Evolutionary conservation across 73 alveolate species (phyloP).

Genomic region (Paramecium biaurelia): DNA sequence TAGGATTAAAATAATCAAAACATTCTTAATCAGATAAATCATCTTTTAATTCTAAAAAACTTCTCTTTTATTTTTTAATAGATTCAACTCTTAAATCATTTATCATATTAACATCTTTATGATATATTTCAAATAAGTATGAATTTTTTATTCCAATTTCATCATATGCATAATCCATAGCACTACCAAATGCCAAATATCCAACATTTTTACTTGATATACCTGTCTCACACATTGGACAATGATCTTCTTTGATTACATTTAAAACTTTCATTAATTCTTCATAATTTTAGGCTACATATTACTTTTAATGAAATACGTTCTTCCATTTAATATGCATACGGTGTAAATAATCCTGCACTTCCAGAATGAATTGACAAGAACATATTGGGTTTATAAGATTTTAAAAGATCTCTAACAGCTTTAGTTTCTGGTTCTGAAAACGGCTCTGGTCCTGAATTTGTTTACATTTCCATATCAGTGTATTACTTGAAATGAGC

Average conservation of each 20-base stretch:
- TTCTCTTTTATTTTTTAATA: not conserved
- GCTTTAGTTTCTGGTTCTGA: constrained; percentile 72
- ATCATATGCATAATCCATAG: constrained; percentile 73
- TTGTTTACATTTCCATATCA: constrained; percentile 38
- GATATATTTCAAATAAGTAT: constrained; percentile 69
- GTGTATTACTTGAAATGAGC: constrained; percentile 58
- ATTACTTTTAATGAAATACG: not conserved
- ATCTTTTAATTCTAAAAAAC: not conserved
- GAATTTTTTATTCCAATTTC: constrained; percentile 19
- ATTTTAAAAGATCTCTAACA: constrained; percentile 40
- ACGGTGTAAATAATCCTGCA: constrained; percentile 64
- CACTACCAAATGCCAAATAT: constrained; percentile 68
- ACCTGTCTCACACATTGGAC: constrained; percentile 64
- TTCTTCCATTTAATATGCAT: constrained; percentile 57
- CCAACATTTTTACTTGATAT: constrained; percentile 66
- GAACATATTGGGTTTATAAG: constrained; percentile 63
- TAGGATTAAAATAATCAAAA: constrained; percentile 39
- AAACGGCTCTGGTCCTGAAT: constrained; percentile 70
- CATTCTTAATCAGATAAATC: constrained; percentile 6
- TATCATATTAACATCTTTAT: not conserved
- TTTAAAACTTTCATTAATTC: constrained; percentile 13
- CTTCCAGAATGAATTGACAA: constrained; percentile 72
- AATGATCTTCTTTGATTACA: constrained; percentile 27
- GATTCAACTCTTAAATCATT: not conserved
- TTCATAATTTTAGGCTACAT: constrained; percentile 24